These are phyloP conservation scores for Huntiella moniliformis DNA, from an alignment of 2,329 filamentous ascomycete genomes.

Conservation along the genomic window DNA sequence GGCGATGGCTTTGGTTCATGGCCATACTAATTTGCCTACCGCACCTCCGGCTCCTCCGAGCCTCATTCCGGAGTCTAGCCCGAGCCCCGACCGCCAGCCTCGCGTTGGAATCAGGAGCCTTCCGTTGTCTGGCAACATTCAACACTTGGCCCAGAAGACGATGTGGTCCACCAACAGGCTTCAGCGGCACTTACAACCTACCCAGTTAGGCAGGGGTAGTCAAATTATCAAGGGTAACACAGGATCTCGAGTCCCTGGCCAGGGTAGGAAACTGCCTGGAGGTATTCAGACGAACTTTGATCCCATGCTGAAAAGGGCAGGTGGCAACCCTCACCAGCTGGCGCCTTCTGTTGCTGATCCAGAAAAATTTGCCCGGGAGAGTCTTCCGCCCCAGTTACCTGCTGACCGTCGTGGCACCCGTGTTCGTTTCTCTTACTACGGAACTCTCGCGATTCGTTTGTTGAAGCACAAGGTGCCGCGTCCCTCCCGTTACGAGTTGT, in stretches of 20 bases:
- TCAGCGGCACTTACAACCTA: too few species aligned
- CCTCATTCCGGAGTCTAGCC: background rate
- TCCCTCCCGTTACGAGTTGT: slow-evolving; percentile 5
- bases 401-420: background rate
- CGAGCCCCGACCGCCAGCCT: background rate
- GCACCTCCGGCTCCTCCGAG: background rate
- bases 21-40: background rate
- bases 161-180: too few species aligned
- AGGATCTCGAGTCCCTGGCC: too few species aligned
- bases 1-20: background rate
- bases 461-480: slow-evolving; percentile 1
- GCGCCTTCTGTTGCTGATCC: background rate
- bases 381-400: background rate
- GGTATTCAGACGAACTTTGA: too few species aligned
- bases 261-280: too few species aligned
- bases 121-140: background rate
- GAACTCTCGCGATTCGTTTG: slow-evolving; percentile 1
- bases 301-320: background rate
- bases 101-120: background rate
- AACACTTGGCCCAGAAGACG: background rate
- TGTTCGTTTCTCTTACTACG: slow-evolving; percentile 8
- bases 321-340: background rate
- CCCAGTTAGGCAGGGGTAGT: too few species aligned
- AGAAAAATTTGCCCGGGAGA: background rate
- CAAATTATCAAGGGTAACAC: too few species aligned